Percentiles rank a stretch among this genome's conserved stretches.
Evolutionary conservation across 2,329 filamentous ascomycete genomes (phyloP).

Genomic region (Macrophomina pseudophaseolina): DNA sequence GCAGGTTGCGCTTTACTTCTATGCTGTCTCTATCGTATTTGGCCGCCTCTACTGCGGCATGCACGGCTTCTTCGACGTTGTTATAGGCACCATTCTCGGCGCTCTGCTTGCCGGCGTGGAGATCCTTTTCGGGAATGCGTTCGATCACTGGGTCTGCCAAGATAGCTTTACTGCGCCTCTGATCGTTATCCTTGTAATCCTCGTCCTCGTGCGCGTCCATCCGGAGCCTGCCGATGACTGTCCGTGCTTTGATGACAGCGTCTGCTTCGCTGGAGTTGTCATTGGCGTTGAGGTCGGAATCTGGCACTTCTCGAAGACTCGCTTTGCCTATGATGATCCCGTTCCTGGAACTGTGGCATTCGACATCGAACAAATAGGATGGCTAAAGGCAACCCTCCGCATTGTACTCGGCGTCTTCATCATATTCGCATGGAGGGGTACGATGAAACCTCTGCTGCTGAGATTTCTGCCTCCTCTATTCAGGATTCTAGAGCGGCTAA

Average conservation of each 20-base stretch:
- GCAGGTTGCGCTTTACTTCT: slow-evolving; percentile 77
- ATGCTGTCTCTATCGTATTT: slow-evolving; percentile 85
- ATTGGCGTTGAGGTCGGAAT: slow-evolving; percentile 82
- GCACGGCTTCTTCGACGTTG: slow-evolving; percentile 94
- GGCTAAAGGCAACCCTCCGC: slow-evolving; percentile 66
- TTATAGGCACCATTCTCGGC: slow-evolving; percentile 79
- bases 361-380: slow-evolving; percentile 69
- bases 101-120: slow-evolving; percentile 65
- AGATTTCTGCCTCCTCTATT: slow-evolving; percentile 83
- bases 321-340: slow-evolving; percentile 57
- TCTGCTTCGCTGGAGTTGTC: slow-evolving; percentile 88
- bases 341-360: slow-evolving; percentile 68
- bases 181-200: slow-evolving; percentile 67
- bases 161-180: slow-evolving; percentile 64
- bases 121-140: slow-evolving; percentile 58
- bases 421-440: slow-evolving; percentile 88
- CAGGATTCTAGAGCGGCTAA: slow-evolving; percentile 78
- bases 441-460: slow-evolving; percentile 84
- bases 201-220: slow-evolving; percentile 83
- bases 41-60: slow-evolving; percentile 96
- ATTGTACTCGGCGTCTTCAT: slow-evolving; percentile 80
- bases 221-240: slow-evolving; percentile 97
- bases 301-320: slow-evolving; percentile 76
- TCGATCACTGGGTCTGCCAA: slow-evolving; percentile 72
- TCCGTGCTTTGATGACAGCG: slow-evolving; percentile 94